These are phyloP conservation scores for Ophiorrhiza pumila DNA, from an alignment of 257 asterid species.

Conservation along the genomic window DNA sequence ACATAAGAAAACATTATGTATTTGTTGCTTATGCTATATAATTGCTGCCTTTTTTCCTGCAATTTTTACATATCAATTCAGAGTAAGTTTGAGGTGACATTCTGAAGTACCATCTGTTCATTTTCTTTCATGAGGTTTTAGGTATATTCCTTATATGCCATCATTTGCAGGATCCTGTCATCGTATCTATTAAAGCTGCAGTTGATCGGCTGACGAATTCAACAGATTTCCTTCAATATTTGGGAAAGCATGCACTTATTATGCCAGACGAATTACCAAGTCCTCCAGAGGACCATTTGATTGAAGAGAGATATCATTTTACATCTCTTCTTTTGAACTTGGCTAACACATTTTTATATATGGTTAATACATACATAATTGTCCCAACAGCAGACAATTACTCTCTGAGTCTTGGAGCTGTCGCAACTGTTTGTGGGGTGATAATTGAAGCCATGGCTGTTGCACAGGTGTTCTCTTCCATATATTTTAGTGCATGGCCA, in stretches of 20 bases:
- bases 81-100: background rate
- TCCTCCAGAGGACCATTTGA: conserved; percentile 33
- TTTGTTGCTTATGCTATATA: too few species aligned
- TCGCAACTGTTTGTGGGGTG: conserved; percentile 69
- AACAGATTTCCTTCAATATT: conserved; percentile 46
- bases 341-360: conserved; percentile 56
- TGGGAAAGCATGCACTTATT: conserved; percentile 59
- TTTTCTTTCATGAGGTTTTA: background rate
- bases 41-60: background rate
- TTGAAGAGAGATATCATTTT: conserved; percentile 42
- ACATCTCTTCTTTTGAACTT: conserved; percentile 63
- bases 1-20: too few species aligned
- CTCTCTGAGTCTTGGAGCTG: conserved; percentile 68
- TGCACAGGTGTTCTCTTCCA: conserved; percentile 70
- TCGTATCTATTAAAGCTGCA: conserved; percentile 44
- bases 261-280: conserved; percentile 43
- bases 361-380: conserved; percentile 63
- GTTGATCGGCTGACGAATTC: conserved; percentile 45
- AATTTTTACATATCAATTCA: background rate
- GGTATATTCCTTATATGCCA: background rate
- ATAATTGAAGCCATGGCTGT: conserved; percentile 74
- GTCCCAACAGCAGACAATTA: conserved; percentile 77
- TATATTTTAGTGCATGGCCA: conserved; percentile 72
- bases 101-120: background rate
- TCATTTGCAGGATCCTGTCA: conserved; percentile 46